phyloP scores from a whole-genome alignment of 129 eudicot genomes.

The Dittrichia graveolens region DNA sequence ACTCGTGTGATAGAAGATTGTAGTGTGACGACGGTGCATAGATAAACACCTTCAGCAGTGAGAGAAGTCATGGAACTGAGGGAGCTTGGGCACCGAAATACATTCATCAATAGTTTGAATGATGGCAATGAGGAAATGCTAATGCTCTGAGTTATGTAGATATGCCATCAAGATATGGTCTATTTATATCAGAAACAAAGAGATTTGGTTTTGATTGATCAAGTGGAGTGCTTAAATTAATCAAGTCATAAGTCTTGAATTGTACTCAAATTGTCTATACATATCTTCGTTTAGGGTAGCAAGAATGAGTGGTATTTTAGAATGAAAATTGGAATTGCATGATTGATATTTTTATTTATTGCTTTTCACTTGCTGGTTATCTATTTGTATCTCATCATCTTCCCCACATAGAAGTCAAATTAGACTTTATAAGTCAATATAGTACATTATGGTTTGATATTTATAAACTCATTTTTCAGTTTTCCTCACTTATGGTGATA shows the following conservation, averaged over 20 bases:
- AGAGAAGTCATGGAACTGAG: not conserved
- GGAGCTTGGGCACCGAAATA: not conserved
- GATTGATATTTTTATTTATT: too few relatives aligned
- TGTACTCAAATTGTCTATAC: not conserved
- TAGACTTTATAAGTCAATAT: not conserved
- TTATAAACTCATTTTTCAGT: not conserved
- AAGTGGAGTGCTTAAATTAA: not conserved
- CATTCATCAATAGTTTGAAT: not conserved
- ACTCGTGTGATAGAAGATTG: not conserved
- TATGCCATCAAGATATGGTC: not conserved
- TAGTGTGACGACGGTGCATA: not conserved
- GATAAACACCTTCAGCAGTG: not conserved
- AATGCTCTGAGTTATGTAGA: not conserved
- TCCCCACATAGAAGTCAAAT: conserved; percentile 8
- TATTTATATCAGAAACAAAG: not conserved
- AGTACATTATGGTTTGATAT: not conserved
- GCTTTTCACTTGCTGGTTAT: not conserved
- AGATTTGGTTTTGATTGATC: not conserved
- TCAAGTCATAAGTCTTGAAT: not conserved
- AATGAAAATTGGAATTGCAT: too few relatives aligned
- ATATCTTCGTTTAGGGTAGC: not conserved
- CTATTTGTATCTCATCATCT: not conserved
- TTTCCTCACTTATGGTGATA: conserved; percentile 19
- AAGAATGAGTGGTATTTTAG: too few relatives aligned
- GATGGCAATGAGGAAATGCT: not conserved